These are phyloP conservation scores for Candida bentonensis DNA, from an alignment of 805 yeast genomes.

Conservation along the genomic window DNA sequence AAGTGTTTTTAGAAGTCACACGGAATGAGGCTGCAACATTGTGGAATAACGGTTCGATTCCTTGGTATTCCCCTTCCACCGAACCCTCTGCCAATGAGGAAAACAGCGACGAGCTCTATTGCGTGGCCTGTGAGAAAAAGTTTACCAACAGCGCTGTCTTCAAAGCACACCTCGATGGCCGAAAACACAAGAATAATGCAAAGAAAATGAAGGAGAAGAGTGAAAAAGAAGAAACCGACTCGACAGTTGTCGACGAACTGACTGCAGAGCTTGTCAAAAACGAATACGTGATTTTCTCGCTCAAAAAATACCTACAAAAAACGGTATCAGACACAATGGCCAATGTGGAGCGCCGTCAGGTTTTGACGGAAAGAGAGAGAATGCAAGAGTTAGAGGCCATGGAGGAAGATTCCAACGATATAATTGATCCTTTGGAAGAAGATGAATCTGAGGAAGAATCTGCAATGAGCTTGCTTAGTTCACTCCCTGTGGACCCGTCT, in stretches of 20 bases:
- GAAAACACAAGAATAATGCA: slow-evolving; percentile 50
- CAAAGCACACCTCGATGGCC: slow-evolving; percentile 56
- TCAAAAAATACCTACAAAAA: slow-evolving; percentile 26
- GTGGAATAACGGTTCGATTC: slow-evolving; percentile 5
- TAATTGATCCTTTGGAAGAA: slow-evolving; percentile 12
- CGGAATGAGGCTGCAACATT: slow-evolving; percentile 5
- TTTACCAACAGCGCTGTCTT: slow-evolving; percentile 57
- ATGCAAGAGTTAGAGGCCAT: slow-evolving; percentile 29
- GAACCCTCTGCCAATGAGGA: slow-evolving; percentile 8
- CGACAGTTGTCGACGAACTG: not conserved
- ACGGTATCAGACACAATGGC: slow-evolving; percentile 37
- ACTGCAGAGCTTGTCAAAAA: slow-evolving; percentile 7
- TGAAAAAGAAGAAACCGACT: slow-evolving; percentile 1
- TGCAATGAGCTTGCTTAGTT: slow-evolving; percentile 31
- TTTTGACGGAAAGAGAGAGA: slow-evolving; percentile 60
- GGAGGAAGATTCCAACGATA: slow-evolving; percentile 15
- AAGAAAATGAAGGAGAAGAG: slow-evolving; percentile 25
- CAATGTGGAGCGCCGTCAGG: slow-evolving; percentile 50
- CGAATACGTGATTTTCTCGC: slow-evolving; percentile 28
- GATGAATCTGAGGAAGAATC: slow-evolving; percentile 25
- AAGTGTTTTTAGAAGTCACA: slow-evolving; percentile 13
- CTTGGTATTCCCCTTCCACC: slow-evolving; percentile 4
- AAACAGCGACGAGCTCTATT: slow-evolving; percentile 26
- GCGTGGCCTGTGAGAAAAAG: slow-evolving; percentile 46
- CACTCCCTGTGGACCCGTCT: slow-evolving; percentile 72